These are phyloP conservation scores for Colletotrichum shisoi DNA, from an alignment of 2,329 filamentous ascomycete genomes.

Conservation along the genomic window DNA sequence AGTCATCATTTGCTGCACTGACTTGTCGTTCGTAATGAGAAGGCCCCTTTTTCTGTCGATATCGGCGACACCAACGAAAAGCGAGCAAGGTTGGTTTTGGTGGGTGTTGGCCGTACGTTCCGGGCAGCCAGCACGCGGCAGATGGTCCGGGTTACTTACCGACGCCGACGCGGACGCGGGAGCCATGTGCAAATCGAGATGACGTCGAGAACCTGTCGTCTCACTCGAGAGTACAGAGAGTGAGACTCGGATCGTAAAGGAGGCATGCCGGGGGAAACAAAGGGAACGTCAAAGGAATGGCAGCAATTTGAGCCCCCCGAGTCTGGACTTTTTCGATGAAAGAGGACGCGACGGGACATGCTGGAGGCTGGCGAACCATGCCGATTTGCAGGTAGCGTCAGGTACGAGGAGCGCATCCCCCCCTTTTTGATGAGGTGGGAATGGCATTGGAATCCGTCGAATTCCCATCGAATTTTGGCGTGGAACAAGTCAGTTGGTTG, in stretches of 20 bases:
- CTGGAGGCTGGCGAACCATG: background rate
- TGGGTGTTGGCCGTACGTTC: background rate
- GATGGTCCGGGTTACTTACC: slow-evolving; percentile 3
- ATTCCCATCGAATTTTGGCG: background rate
- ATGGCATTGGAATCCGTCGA: background rate
- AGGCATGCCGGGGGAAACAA: slow-evolving; percentile 3
- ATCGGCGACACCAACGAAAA: background rate
- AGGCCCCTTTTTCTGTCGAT: slow-evolving; percentile 3
- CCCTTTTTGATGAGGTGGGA: background rate
- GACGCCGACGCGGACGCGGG: background rate
- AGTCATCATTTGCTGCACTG: background rate
- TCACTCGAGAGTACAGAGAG: background rate
- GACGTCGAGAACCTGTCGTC: background rate
- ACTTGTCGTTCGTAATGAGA: slow-evolving; percentile 8
- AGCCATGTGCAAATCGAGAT: background rate
- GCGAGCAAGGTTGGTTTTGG: slow-evolving; percentile 24
- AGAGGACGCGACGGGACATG: background rate
- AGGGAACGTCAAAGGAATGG: background rate
- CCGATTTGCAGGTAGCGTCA: slow-evolving; percentile 24
- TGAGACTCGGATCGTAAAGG: no score
- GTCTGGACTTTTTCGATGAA: slow-evolving; percentile 9
- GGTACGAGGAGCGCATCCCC: slow-evolving; percentile 23
- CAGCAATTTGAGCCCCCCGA: background rate
- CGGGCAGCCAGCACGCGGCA: background rate
- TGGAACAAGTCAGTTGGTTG: no score